Evolutionary conservation across 2,329 filamentous ascomycete genomes (phyloP), one percentile per base, ranked within the genome.

Genomic region (Grosmannia clavigera): DNA sequence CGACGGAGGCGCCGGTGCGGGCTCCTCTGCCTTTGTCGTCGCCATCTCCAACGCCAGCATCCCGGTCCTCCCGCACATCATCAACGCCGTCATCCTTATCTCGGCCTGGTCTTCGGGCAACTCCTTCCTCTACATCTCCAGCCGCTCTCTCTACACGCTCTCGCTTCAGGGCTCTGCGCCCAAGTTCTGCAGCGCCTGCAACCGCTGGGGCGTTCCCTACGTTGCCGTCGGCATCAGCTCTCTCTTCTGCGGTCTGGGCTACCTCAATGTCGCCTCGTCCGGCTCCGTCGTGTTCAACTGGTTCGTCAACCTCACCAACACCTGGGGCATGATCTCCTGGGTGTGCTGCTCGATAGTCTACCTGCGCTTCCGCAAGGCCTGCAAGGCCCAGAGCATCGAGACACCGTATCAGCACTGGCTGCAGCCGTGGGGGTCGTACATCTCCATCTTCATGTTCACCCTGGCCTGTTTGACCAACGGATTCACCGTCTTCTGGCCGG

Each of bases 51-150:
- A 81, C 46, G 87, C 87, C 2, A 82, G 84, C 0, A 85, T 91
- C 61, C 76, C 75, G 6, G 84, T 79, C 6, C 79, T 91, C 3
- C 85, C 86, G 0, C 83, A 82, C 9, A 81, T 92, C 59, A 84
- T 92, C 71, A 92, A 92, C 69, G 87, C 86, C 38, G 77, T 90
- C 31, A 85, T 92, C 65, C 77, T 91, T 64, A 87, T 84, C 0
- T 86, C 85, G 0, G 86, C 85, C 0, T 85, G 82, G 72, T 89
- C 85, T 0, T 79, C 86, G 0, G 83, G 81, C 0, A 90, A 90
- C 65, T 82, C 86, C 63, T 81, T 79, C 67, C 74, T 90, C 46
- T 74, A 77, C 53, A 74, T 80, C 0, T 82, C 81, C 33, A 83
- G 82, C 0, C 77, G 83, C 52, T 79, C 82, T 35, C 72, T 85